Evolutionary conservation across 495 filamentous ascomycete species (phyloP), one percentile per base, ranked within the genome.

Genomic region (Entonaema liquescens): DNA sequence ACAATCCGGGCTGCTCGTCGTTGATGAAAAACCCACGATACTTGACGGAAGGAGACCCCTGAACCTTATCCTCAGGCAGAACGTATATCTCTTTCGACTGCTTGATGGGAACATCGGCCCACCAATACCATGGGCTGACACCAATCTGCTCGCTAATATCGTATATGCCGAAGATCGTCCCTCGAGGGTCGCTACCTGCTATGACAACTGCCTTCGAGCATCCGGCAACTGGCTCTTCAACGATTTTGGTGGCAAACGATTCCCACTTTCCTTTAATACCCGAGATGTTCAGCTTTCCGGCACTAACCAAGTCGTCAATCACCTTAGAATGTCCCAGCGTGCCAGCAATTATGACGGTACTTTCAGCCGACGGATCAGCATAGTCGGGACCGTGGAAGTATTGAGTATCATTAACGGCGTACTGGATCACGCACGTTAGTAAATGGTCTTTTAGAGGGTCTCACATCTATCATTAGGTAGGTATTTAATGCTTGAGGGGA

Each of bases 1-100:
- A 90, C 59, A 93, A 74, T 0, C 87, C 89, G 1, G 91, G 91
- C 58, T 89, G 88, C 70, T 94, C 90, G 63, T 93, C 91, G 75
- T 94, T 93, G 73, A 94, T 81, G 81, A 94, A 94, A 74, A 94
- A 87, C 9, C 90, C 91, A 5, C 91, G 85, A 77, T 92, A 94
- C 74, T 91, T 92, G 60, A 94, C 86, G 2, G 83, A 86, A 21
- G 91, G 90, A 15, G 86, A 79, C 3, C 83, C 84, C 59, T 92
- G 89, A 2, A 85, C 77, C 71, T 88, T 90, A 38, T 76, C 80
- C 6, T 74, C 78, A 6, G 82, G 77, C 11, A 86, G 68, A 3
- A 86, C 87, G 67, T 85, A 92, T 36, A 92, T 84, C 3, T 84
- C 81, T 29, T 80, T 75, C 68, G 84, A 81, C 63, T 81, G 78